Evolutionary conservation across 1,139 yeast genomes (phyloP).

Genomic region (Pneumocystis murina): DNA sequence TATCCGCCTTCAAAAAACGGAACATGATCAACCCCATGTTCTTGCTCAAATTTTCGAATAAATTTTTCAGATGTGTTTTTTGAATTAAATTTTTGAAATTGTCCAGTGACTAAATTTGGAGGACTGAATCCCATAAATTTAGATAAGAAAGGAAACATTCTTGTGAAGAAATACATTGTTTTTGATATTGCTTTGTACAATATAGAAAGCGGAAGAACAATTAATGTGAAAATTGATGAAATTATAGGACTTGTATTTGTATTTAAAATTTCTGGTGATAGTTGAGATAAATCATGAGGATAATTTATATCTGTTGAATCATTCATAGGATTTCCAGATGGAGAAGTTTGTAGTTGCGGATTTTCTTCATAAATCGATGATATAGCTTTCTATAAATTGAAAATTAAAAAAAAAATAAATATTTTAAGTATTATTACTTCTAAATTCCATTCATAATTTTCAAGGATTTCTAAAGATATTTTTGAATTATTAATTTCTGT

Average conservation of each 20-base stretch:
- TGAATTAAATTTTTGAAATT: conserved; percentile 22
- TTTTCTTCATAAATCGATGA: not conserved
- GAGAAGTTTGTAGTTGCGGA: not conserved
- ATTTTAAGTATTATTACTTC: not conserved
- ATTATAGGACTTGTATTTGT: not conserved
- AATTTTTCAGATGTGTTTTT: conserved; percentile 29
- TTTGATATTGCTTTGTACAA: conserved; percentile 22
- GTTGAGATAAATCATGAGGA: not conserved
- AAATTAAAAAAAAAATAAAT: not conserved
- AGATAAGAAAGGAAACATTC: conserved; percentile 25
- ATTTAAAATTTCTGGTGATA: not conserved
- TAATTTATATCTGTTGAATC: not conserved
- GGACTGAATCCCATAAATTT: conserved; percentile 26
- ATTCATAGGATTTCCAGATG: not conserved
- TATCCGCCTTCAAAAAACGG: conserved; percentile 49
- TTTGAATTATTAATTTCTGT: not conserved
- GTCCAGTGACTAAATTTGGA: conserved; percentile 20
- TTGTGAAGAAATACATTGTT: conserved; percentile 22
- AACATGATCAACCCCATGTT: conserved; percentile 18
- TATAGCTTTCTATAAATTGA: not conserved
- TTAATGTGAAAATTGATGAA: conserved; percentile 13
- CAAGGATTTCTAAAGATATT: not conserved
- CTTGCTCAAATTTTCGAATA: conserved; percentile 28
- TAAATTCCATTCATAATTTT: not conserved
- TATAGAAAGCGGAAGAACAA: conserved; percentile 23